Conservation (phyloP, 2,329 filamentous ascomycete genomes). For the Scleromitrula shiraiana region DNA sequence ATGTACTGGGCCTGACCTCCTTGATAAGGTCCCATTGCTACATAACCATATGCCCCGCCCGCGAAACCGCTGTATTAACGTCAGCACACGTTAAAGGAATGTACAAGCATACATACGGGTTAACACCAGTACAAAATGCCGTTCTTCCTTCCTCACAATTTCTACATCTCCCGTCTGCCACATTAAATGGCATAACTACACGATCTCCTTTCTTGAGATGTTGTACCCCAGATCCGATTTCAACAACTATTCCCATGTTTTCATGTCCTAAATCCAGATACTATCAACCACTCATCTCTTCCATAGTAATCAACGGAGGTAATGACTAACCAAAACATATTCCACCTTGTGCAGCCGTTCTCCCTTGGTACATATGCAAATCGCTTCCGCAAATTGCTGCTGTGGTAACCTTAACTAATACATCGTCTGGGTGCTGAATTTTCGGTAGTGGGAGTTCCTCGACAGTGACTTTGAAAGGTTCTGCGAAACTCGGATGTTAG, state of each 20-base stretch:
- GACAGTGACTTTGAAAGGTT: conserved; percentile 42
- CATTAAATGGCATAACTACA: conserved; percentile 77
- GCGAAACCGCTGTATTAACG: conserved; percentile 39
- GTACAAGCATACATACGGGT: conserved; percentile 35
- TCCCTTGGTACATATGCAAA: conserved; percentile 55
- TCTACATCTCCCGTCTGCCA: conserved; percentile 72
- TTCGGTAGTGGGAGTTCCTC: conserved; percentile 50
- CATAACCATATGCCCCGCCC: conserved; percentile 53
- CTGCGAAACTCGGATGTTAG: conserved; percentile 5
- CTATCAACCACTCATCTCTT: neutral
- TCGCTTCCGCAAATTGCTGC: conserved; percentile 21
- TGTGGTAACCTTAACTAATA: conserved; percentile 38
- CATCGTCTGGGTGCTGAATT: conserved; percentile 43
- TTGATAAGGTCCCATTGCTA: conserved; percentile 51
- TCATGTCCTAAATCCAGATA: conserved; percentile 59
- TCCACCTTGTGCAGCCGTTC: conserved; percentile 53
- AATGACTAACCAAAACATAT: conserved; percentile 55
- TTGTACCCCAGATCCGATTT: conserved; percentile 59
- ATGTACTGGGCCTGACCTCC: conserved; percentile 67
- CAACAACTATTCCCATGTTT: conserved; percentile 69
- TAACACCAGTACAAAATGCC: conserved; percentile 66
- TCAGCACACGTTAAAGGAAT: too few species aligned
- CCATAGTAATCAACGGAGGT: conserved; percentile 11
- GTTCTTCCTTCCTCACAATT: conserved; percentile 74
- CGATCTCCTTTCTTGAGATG: conserved; percentile 66